Evolutionary conservation across 176 grass and related monocot genomes (phyloP), one percentile per base, ranked within the genome.

Genomic region (Eragrostis curvula): DNA sequence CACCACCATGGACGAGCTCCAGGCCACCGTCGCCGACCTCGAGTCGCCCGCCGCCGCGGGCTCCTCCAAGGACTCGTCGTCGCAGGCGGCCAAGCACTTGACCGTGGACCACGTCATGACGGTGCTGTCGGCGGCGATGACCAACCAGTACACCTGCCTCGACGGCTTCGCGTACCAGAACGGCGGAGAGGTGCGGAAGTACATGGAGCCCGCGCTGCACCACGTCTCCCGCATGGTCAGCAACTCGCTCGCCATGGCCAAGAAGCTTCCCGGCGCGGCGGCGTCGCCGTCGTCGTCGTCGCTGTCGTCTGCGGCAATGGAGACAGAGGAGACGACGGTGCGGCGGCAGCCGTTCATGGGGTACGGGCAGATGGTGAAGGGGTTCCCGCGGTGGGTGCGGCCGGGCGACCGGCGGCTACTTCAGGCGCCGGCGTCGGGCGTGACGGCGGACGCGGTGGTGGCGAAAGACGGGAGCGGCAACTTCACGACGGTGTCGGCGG

Each of bases 161-260:
- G 95, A 94, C 12, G 92, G 95, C 47, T 87, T 97, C 65, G 17
- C 71, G 12, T 86, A 85, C 80, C 84, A 87, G 60, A 81, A 81
- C 71, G 72, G 84, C 9, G 79, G 79, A 2, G 20, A 28, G 9
- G 75, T 83, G 55, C 87, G 85, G 2, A 77, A 4, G 1, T 90
- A 88, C 83, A 90, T 97, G 30, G n/a, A 94, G 77, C 63, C 61
- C 0, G 25, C 57, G 12, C 14, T 90, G 68, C 45, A 70, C 40
- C 89, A 90, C 68, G 88, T 92, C 0, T 82, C 92, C 6, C 65
- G 6, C 52, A 86, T 97, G 82, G 89, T 94, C 23, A 94, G 92
- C 87, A 94, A 97, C 92, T 90, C 91, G 50, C 90, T 97, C 40
- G 92, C 95, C 82, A 90, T 97, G 92, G 83, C 84, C 7, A 94